phyloP scores from a whole-genome alignment of 768 basidiomycete species.

The Naganishia randhawae region DNA sequence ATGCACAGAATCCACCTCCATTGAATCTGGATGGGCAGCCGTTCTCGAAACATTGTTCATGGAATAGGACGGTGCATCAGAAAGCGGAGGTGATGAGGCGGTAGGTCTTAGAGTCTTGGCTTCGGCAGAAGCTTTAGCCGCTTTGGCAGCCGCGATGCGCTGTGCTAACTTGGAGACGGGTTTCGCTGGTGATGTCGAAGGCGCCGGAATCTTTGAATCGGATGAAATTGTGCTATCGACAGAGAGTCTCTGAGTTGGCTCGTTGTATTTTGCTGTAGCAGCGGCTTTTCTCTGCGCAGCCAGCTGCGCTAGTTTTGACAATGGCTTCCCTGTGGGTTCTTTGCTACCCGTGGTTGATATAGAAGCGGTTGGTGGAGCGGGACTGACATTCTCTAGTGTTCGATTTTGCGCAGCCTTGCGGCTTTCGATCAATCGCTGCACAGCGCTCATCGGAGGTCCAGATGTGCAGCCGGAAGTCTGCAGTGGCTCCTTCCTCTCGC shows the following conservation, averaged over 20 bases:
- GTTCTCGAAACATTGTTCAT: not conserved
- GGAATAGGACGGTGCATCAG: not conserved
- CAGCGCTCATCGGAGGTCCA: conserved; percentile 39
- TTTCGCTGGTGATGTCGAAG: conserved; percentile 25
- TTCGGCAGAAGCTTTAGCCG: conserved; percentile 36
- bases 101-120: not conserved
- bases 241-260: conserved; percentile 4
- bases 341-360: conserved; percentile 1
- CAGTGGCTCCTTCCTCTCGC: not conserved
- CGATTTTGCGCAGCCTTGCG: conserved; percentile 59
- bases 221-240: not conserved
- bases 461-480: conserved; percentile 15
- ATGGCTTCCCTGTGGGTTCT: conserved; percentile 34
- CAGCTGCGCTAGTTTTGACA: conserved; percentile 50
- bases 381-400: not conserved
- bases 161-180: conserved; percentile 53
- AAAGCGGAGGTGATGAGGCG: not conserved
- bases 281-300: conserved; percentile 46
- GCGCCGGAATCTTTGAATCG: not conserved
- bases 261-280: conserved; percentile 30
- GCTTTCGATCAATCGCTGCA: conserved; percentile 55
- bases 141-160: conserved; percentile 46
- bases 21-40: not conserved
- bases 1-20: conserved; percentile 14
- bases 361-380: conserved; percentile 16